Evolutionary conservation across 176 grass and related monocot genomes (phyloP).

Genomic region (Ensete ventricosum): DNA sequence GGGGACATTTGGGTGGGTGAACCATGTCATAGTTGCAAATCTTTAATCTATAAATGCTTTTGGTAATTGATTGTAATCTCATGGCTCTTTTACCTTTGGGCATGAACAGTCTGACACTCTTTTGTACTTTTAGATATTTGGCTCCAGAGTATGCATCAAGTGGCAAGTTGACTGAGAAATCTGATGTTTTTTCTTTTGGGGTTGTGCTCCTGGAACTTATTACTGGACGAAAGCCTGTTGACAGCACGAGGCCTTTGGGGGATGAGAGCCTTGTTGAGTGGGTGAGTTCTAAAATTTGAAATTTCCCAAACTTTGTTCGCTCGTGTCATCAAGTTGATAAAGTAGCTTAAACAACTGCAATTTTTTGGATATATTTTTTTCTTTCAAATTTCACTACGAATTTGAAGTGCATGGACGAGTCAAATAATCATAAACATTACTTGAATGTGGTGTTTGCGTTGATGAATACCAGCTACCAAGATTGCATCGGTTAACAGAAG

Average conservation of each 20-base stretch:
- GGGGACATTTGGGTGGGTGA: constrained; percentile 88
- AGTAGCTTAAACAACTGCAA: neutral
- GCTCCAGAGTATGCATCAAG: constrained; percentile 89
- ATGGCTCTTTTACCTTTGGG: neutral
- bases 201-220: constrained; percentile 91
- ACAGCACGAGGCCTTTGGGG: constrained; percentile 44
- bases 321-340: neutral
- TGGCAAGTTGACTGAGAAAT: constrained; percentile 83
- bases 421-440: neutral
- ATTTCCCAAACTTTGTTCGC: neutral
- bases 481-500: neutral
- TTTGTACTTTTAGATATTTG: constrained; percentile 50
- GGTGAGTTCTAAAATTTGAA: constrained; percentile 36
- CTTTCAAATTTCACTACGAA: neutral
- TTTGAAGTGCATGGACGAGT: neutral
- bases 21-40: neutral
- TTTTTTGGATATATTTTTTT: neutral
- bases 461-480: neutral
- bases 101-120: constrained; percentile 4
- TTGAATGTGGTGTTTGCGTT: neutral
- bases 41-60: neutral
- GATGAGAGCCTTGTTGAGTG: constrained; percentile 90
- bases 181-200: constrained; percentile 89
- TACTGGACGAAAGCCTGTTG: constrained; percentile 72
- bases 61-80: neutral